These are phyloP conservation scores for Apophysomyces sp. DNA, from an alignment of 371 early-diverging fungal species.

Conservation along the genomic window DNA sequence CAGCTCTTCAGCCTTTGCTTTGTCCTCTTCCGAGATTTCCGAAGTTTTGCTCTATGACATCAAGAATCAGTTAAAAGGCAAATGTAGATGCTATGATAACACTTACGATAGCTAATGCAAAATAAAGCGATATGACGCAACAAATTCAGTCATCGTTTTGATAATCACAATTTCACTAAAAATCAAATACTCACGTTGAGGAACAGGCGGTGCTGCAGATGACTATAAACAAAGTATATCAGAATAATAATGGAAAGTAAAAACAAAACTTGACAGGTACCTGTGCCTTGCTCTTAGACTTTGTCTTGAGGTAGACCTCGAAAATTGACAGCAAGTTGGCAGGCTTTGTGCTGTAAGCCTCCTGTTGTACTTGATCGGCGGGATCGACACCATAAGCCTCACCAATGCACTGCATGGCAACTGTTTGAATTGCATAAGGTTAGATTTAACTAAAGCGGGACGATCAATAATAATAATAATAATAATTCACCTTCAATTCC, in stretches of 20 bases:
- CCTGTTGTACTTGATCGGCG: constrained; percentile 65
- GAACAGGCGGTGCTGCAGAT: constrained; percentile 4
- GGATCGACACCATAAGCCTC: constrained; percentile 90
- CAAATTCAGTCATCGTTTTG: background rate
- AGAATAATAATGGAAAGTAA: constrained; percentile 13
- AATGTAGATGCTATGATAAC: background rate
- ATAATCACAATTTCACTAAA: background rate
- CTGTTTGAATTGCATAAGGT: constrained; percentile 35
- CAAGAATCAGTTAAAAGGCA: background rate
- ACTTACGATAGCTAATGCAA: constrained; percentile 2
- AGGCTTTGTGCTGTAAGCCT: constrained; percentile 81
- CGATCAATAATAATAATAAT: background rate
- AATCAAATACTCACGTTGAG: constrained; percentile 15
- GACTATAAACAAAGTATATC: background rate
- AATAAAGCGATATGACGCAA: background rate
- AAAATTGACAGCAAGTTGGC: constrained; percentile 80
- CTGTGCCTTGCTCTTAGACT: constrained; percentile 52
- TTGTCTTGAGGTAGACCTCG: constrained; percentile 87
- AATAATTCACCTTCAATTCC: constrained; percentile 78
- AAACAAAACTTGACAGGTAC: constrained; percentile 3
- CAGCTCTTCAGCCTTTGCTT: constrained; percentile 81
- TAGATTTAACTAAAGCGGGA: background rate
- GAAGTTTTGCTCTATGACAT: background rate
- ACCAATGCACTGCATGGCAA: constrained; percentile 93
- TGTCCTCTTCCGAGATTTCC: constrained; percentile 54